Base-by-base conservation (phyloP, 371 early-diverging fungal genomes). In the Globomyces sp. region DNA sequence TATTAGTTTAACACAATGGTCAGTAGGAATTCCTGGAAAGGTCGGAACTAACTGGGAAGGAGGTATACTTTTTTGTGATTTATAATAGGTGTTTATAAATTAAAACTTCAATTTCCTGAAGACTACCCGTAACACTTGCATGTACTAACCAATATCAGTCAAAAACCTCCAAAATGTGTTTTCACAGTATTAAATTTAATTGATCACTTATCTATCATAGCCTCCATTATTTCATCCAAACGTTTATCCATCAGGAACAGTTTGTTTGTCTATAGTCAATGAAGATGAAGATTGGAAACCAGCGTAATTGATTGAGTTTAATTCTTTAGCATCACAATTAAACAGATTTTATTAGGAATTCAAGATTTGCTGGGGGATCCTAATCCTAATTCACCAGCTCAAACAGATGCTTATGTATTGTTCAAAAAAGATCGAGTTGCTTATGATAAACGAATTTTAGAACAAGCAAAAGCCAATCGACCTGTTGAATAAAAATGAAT, bases 161-260 rank as follows among this genome's bases (percentile, higher is more conserved):
- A 79, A 55, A 78, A 81, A 64, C 82, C 78, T 3, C 81, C 79
- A 52, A 83, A 80, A 62, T 71, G 78, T 60, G 61, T 60, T 45
- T 60, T 60, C 34, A 50, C 55, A 24, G 24, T 24, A 24, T 24
- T 24, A 24, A 24, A 24, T 24, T 24, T 24, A 24, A 24, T 55
- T 40, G 40, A 55, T 40, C 55, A 4, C 40, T 55, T 24, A 43
- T 68, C 73, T 73, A 64, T 96, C 96, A 68, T 82, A 82, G 1
- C 92, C 95, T 6, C 87, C 91, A n/a, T 82, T 99, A 55, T 99
- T 95, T 80, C 99, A 99, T 76, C 99, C 99, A 5, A 99, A 99
- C 74, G 91, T 99, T 24, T 99, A 98, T 76, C 95, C 96, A 9
- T 95, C 94, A 10, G 99, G 99, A 45, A 98, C 98, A 0, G 94